Conservation (phyloP, 768 basidiomycete species). For the Amanita molliuscula region DNA sequence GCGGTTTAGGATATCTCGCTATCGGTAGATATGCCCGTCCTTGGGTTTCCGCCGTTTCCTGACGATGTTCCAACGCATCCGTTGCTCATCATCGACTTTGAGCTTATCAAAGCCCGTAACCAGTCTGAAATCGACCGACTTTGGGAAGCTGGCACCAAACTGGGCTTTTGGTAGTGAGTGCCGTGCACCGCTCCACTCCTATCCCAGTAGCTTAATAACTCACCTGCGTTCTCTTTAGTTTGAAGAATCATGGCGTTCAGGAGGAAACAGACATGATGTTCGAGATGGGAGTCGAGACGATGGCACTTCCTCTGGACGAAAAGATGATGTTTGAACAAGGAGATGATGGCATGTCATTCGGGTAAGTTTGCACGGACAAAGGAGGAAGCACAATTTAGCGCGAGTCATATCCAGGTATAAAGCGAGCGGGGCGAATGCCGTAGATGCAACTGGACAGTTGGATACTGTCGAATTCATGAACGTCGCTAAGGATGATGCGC, state of each 20-base stretch:
- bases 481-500: constrained; percentile 56
- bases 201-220: not conserved
- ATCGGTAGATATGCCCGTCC: not conserved
- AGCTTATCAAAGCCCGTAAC: constrained; percentile 31
- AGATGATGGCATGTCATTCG: constrained; percentile 29
- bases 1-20: not conserved
- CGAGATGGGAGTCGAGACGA: constrained; percentile 41
- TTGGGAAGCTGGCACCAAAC: constrained; percentile 45
- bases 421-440: constrained; percentile 49
- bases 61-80: constrained; percentile 42
- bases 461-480: constrained; percentile 58
- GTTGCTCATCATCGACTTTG: constrained; percentile 45
- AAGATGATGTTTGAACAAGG: constrained; percentile 52
- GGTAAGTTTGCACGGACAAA: constrained; percentile 18
- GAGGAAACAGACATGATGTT: constrained; percentile 43
- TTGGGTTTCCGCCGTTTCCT: constrained; percentile 33
- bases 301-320: constrained; percentile 43
- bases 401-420: constrained; percentile 36
- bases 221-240: constrained; percentile 17
- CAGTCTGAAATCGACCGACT: constrained; percentile 35
- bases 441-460: constrained; percentile 45
- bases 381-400: constrained; percentile 2
- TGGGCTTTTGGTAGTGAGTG: constrained; percentile 63
- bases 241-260: constrained; percentile 49
- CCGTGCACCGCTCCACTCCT: too few species aligned